phyloP scores from a whole-genome alignment of 345 rosid species.

The Brassica rapa region DNA sequence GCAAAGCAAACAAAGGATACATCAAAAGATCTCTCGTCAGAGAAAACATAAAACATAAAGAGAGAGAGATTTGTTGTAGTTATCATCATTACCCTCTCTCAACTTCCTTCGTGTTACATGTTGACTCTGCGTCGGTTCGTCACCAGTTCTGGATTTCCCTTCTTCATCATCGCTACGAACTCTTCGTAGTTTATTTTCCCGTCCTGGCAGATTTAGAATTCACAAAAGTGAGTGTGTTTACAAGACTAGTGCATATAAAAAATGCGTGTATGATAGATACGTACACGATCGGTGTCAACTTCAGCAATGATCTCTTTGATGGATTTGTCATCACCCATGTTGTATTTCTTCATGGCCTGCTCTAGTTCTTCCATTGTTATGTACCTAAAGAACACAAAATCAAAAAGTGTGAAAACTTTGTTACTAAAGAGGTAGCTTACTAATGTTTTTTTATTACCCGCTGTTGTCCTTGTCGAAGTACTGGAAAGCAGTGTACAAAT shows the following conservation, averaged over 20 bases:
- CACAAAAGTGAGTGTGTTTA: background rate
- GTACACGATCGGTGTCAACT: conserved; percentile 86
- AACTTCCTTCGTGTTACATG: conserved; percentile 26
- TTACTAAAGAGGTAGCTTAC: background rate
- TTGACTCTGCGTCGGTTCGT: conserved; percentile 65
- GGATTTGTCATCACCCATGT: conserved; percentile 91
- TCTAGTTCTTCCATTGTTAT: conserved; percentile 93
- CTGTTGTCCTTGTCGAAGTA: conserved; percentile 93
- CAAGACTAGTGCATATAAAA: background rate
- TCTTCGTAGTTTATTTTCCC: conserved; percentile 96
- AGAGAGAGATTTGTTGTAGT: background rate
- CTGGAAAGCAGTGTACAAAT: conserved; percentile 85
- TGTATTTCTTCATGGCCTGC: conserved; percentile 81
- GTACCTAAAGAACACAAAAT: conserved; percentile 51
- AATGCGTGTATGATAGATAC: background rate
- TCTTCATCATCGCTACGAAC: conserved; percentile 93
- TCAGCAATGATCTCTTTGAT: conserved; percentile 92
- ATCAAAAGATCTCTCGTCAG: conserved; percentile 15
- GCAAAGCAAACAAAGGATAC: conserved; percentile 2
- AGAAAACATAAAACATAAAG: background rate
- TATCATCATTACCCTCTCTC: background rate
- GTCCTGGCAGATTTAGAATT: conserved; percentile 54
- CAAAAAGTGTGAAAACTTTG: background rate
- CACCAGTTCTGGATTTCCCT: conserved; percentile 81
- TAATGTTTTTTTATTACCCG: conserved; percentile 52